Evolutionary conservation across 2,329 filamentous ascomycete species (phyloP).

Genomic region (Orbilia blumenaviensis): DNA sequence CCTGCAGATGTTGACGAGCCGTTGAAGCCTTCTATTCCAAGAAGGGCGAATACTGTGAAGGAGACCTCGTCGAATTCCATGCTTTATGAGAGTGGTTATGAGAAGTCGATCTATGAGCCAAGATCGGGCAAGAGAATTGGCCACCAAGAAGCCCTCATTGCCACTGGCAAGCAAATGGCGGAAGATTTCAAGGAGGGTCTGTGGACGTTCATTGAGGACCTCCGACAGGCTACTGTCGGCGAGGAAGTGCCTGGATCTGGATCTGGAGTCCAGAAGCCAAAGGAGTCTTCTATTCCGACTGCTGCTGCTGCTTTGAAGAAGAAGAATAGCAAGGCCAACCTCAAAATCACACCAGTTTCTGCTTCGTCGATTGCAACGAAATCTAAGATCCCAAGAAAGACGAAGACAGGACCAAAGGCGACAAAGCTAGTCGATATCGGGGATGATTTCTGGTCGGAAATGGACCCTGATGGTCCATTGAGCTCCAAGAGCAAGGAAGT

Average conservation of each 20-base stretch:
- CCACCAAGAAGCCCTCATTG: constrained; percentile 65
- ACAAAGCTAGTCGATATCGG: constrained; percentile 62
- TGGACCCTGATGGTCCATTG: constrained; percentile 64
- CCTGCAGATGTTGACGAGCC: constrained; percentile 55
- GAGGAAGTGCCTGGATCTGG: constrained; percentile 80
- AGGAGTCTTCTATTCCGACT: constrained; percentile 18
- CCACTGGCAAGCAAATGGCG: constrained; percentile 77
- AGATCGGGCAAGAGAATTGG: constrained; percentile 27
- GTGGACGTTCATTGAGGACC: constrained; percentile 94
- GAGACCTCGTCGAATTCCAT: constrained; percentile 24
- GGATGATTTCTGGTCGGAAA: constrained; percentile 65
- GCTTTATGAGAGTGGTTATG: constrained; percentile 40
- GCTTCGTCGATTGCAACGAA: constrained; percentile 49
- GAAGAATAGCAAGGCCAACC: constrained; percentile 61
- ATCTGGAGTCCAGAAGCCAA: constrained; percentile 62
- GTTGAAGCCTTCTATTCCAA: constrained; percentile 26
- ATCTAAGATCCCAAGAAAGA: constrained; percentile 57
- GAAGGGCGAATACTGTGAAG: constrained; percentile 48
- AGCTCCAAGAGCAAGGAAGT: constrained; percentile 43
- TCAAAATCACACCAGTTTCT: constrained; percentile 55
- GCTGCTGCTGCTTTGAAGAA: constrained; percentile 56
- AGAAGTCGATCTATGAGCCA: constrained; percentile 45
- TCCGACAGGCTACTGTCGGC: constrained; percentile 92
- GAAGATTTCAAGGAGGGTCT: constrained; percentile 89
- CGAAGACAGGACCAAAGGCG: constrained; percentile 62